Conservation (phyloP, 2,329 filamentous ascomycete genomes). For the Fusarium floridanum region DNA sequence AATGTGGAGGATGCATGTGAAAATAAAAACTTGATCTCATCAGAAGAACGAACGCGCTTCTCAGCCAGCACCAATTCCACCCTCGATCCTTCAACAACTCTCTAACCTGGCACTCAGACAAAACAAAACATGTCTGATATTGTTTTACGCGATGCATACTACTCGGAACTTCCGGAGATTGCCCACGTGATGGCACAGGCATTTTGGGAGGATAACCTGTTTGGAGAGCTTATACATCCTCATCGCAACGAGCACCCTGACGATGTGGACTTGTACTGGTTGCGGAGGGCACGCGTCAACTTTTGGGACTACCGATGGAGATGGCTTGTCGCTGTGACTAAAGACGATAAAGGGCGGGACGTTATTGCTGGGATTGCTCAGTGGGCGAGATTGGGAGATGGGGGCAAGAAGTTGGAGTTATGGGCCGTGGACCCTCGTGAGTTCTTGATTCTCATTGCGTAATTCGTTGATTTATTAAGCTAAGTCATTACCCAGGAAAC, state of each 20-base stretch:
- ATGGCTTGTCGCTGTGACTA: conserved; percentile 46
- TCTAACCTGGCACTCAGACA: neutral
- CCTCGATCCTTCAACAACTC: neutral
- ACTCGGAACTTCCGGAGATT: conserved; percentile 46
- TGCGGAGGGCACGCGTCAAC: conserved; percentile 44
- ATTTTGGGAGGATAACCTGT: conserved; percentile 52
- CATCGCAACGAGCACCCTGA: conserved; percentile 48
- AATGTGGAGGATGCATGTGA: neutral
- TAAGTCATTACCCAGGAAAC: conserved; percentile 22
- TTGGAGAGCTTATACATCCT: conserved; percentile 52
- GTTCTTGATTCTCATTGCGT: neutral
- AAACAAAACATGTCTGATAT: conserved; percentile 26
- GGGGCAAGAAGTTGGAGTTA: conserved; percentile 26
- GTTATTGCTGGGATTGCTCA: conserved; percentile 32
- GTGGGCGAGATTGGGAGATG: conserved; percentile 37
- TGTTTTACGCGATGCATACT: conserved; percentile 29
- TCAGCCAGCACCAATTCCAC: neutral
- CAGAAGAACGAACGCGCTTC: neutral
- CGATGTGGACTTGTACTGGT: conserved; percentile 50
- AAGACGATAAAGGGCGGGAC: conserved; percentile 28
- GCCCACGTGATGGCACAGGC: conserved; percentile 48
- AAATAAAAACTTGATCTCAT: neutral
- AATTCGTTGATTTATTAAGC: neutral
- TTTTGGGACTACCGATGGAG: conserved; percentile 47
- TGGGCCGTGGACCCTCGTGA: conserved; percentile 31